Evolutionary conservation across 495 filamentous ascomycete species (phyloP).

Genomic region (Bathelium albidoporum): DNA sequence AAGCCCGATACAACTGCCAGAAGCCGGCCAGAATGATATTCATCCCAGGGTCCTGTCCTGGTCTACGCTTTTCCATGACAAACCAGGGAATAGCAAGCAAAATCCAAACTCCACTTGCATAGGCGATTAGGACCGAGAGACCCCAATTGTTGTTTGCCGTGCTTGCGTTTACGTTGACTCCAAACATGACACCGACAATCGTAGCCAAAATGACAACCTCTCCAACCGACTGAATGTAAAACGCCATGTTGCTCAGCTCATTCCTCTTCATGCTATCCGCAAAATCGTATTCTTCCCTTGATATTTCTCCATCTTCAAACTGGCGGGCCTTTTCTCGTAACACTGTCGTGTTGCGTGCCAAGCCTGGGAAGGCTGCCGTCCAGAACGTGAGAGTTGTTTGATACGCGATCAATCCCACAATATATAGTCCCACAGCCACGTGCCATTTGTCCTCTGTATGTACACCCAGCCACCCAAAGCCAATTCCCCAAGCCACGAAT

Average conservation of each 20-base stretch:
- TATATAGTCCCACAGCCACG: conserved; percentile 47
- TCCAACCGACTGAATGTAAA: conserved; percentile 50
- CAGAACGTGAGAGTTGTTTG: conserved; percentile 58
- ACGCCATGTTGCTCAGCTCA: conserved; percentile 49
- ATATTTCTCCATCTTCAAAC: conserved; percentile 43
- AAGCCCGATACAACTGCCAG: conserved; percentile 48
- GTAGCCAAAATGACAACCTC: conserved; percentile 52
- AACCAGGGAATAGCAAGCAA: conserved; percentile 54
- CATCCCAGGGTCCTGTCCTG: conserved; percentile 40
- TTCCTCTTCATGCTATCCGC: conserved; percentile 54
- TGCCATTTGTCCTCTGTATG: conserved; percentile 47
- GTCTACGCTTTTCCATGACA: conserved; percentile 49
- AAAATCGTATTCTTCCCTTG: conserved; percentile 49
- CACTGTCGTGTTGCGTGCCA: conserved; percentile 47
- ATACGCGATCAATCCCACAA: conserved; percentile 54
- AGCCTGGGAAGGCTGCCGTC: conserved; percentile 54
- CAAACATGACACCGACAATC: conserved; percentile 55
- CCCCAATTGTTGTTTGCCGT: conserved; percentile 55
- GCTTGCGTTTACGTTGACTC: conserved; percentile 46
- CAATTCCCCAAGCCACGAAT: conserved; percentile 47
- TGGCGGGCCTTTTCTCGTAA: conserved; percentile 44
- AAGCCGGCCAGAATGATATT: conserved; percentile 45
- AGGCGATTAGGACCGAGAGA: conserved; percentile 52
- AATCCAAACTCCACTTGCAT: conserved; percentile 53
- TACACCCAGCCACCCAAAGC: conserved; percentile 55